Evolutionary conservation across 352 stramenopile species (phyloP).

Genomic region (Pythium graminicola): DNA sequence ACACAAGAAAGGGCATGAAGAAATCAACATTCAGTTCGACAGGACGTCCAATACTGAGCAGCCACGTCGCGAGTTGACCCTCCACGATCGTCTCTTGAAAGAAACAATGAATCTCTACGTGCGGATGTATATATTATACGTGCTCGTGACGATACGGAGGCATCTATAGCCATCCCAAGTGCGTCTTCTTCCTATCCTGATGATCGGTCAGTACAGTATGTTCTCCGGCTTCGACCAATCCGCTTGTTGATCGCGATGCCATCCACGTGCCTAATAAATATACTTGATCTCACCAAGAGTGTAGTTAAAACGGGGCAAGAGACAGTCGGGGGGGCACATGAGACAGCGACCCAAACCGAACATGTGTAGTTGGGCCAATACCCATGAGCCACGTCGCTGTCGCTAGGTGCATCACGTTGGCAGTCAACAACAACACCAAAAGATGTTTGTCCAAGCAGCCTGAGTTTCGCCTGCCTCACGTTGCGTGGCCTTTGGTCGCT

Average conservation of each 20-base stretch:
- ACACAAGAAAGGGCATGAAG: neutral
- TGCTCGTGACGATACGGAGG: too few relatives aligned
- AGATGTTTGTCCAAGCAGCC: slow-evolving; percentile 5
- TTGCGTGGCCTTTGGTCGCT: too few relatives aligned
- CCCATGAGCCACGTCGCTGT: slow-evolving; percentile 1
- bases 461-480: too few relatives aligned
- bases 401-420: neutral
- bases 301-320: slow-evolving; percentile 9
- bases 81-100: neutral
- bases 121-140: too few relatives aligned
- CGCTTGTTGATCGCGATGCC: too few relatives aligned
- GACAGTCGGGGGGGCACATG: neutral
- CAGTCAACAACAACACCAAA: neutral
- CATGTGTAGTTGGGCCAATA: slow-evolving; percentile 8
- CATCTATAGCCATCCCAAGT: too few relatives aligned
- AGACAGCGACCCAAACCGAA: slow-evolving; percentile 1
- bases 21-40: too few relatives aligned
- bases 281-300: too few relatives aligned
- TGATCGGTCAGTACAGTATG: too few relatives aligned
- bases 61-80: slow-evolving; percentile 4
- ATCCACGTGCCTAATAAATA: too few relatives aligned
- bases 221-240: too few relatives aligned
- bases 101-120: neutral
- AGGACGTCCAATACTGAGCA: neutral
- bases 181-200: too few relatives aligned